Evolutionary conservation across 1,284 basidiomycete species (phyloP).

Genomic region (Serendipita sp.): DNA sequence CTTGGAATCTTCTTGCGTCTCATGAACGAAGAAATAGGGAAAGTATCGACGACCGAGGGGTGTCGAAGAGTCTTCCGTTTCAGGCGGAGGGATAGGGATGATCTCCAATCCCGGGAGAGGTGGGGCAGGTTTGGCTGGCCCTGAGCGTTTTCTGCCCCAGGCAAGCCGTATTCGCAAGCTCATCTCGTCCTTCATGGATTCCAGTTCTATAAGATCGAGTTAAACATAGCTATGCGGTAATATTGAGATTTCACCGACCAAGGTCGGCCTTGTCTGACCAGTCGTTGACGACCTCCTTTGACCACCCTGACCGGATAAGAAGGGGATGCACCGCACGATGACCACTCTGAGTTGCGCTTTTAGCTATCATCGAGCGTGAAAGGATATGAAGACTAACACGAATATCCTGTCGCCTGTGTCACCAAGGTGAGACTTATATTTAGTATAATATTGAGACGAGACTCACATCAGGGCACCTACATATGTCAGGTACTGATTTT

Average conservation of each 20-base stretch:
- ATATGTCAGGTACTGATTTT: background rate
- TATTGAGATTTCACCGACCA: background rate
- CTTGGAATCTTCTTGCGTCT: background rate
- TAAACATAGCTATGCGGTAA: background rate
- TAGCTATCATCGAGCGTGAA: background rate
- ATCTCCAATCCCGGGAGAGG: background rate
- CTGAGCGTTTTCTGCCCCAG: background rate
- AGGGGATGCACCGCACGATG: background rate
- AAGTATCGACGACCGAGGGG: background rate
- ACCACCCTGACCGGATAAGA: background rate
- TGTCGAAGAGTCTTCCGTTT: background rate
- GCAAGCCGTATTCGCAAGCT: background rate
- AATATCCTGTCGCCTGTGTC: background rate
- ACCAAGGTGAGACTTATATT: too few species aligned
- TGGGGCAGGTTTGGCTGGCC: background rate
- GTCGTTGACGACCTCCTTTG: background rate
- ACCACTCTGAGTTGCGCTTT: background rate
- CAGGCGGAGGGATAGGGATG: too few species aligned
- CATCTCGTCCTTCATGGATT: background rate
- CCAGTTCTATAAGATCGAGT: background rate
- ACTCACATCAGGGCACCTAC: background rate
- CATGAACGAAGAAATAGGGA: background rate
- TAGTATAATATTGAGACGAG: background rate
- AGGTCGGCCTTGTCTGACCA: background rate
- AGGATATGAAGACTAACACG: background rate